These are phyloP conservation scores for Pisolithus orientalis DNA, from an alignment of 768 basidiomycete species.

Conservation along the genomic window DNA sequence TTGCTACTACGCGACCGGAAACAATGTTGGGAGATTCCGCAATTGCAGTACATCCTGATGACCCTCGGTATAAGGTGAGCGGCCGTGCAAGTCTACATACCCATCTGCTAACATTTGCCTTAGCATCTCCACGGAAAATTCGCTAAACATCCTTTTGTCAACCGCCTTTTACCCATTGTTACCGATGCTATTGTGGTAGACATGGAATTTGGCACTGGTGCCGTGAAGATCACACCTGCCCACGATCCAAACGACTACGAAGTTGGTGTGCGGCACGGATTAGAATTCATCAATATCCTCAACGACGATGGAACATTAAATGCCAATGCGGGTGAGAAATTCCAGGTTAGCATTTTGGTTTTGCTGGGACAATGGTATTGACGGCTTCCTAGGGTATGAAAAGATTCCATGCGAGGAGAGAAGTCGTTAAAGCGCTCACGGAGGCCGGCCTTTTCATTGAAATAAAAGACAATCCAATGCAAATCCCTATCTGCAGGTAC, in stretches of 20 bases:
- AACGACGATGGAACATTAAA: constrained; percentile 98
- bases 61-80: constrained; percentile 74
- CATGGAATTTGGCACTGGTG: constrained; percentile 95
- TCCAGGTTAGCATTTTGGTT: constrained; percentile 40
- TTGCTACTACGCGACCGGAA: constrained; percentile 97
- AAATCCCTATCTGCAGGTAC: constrained; percentile 87
- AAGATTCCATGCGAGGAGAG: constrained; percentile 87
- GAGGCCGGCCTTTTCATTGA: constrained; percentile 83
- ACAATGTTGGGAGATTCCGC: constrained; percentile 98
- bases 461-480: constrained; percentile 95
- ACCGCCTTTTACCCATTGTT: constrained; percentile 83
- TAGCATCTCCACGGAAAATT: constrained; percentile 94
- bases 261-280: constrained; percentile 78
- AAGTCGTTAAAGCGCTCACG: constrained; percentile 77
- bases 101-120: background rate
- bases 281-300: constrained; percentile 90
- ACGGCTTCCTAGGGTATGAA: constrained; percentile 73
- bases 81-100: background rate
- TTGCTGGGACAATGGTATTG: background rate
- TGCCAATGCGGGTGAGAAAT: constrained; percentile 74
- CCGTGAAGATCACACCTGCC: constrained; percentile 98
- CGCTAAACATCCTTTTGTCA: constrained; percentile 81
- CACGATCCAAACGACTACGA: constrained; percentile 98
- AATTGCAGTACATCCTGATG: constrained; percentile 93
- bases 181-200: constrained; percentile 81